phyloP scores from a whole-genome alignment of 106 monocot genomes.

The Phalaenopsis equestris region DNA sequence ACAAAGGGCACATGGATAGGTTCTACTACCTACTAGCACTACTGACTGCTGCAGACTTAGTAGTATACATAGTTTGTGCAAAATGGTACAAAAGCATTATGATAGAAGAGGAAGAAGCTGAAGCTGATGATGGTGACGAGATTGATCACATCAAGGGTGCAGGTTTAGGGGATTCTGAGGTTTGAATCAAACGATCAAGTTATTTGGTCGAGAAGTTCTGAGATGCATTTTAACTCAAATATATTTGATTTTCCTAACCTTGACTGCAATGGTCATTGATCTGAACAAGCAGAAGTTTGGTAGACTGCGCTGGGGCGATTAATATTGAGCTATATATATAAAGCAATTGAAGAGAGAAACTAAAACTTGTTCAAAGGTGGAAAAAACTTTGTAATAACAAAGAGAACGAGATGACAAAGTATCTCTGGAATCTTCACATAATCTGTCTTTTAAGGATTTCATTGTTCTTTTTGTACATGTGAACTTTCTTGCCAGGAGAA shows the following conservation, averaged over 20 bases:
- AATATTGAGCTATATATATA: background rate
- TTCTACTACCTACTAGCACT: constrained; percentile 27
- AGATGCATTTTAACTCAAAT: too few relatives aligned
- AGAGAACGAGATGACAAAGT: background rate
- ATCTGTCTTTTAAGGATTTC: background rate
- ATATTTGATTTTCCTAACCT: too few relatives aligned
- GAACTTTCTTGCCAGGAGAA: background rate
- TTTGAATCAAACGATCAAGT: background rate
- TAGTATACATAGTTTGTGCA: constrained; percentile 13
- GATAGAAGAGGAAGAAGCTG: background rate
- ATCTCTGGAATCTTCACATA: background rate
- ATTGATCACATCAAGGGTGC: background rate
- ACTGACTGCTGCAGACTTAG: constrained; percentile 16
- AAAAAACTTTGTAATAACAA: background rate
- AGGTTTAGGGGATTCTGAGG: background rate
- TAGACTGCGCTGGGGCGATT: too few relatives aligned
- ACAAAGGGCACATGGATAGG: constrained; percentile 26
- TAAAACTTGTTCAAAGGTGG: background rate
- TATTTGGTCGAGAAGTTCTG: background rate
- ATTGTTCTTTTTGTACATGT: background rate
- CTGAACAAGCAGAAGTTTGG: too few relatives aligned
- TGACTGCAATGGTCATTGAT: too few relatives aligned
- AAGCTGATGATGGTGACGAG: background rate
- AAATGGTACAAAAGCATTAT: constrained; percentile 26
- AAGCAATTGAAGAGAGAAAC: background rate